A percentile compares a stretch with the other conserved stretches of the same genome.
phyloP scores from a whole-genome alignment of 352 stramenopile species.

The Halophytophthora batemanensis region DNA sequence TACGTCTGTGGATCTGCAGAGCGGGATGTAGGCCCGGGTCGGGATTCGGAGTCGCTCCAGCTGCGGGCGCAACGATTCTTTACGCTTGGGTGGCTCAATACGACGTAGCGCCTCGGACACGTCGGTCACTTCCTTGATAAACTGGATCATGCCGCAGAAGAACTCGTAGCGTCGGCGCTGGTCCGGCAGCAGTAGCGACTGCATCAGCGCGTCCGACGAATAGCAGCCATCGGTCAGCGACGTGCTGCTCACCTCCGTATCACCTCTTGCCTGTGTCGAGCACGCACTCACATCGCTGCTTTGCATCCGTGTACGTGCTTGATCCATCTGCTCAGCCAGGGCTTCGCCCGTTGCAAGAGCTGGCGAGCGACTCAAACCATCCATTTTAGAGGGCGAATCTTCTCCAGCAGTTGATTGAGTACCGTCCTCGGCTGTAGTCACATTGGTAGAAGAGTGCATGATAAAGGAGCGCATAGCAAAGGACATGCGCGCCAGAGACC shows the following conservation, averaged over 20 bases:
- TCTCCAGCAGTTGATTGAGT: constrained; percentile 3
- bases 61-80: constrained; percentile 42
- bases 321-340: constrained; percentile 11
- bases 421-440: constrained; percentile 11
- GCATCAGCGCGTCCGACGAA: constrained; percentile 19
- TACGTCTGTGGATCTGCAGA: constrained; percentile 83
- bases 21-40: constrained; percentile 62
- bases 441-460: constrained; percentile 37
- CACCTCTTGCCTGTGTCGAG: constrained; percentile 15
- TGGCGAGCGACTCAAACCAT: constrained; percentile 10
- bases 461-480: constrained; percentile 76
- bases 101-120: constrained; percentile 68
- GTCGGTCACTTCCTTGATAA: constrained; percentile 81
- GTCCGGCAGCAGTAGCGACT: constrained; percentile 28
- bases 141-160: constrained; percentile 77
- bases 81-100: constrained; percentile 64
- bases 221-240: constrained; percentile 28
- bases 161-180: constrained; percentile 64
- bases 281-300: constrained; percentile 22
- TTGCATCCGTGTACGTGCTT: constrained; percentile 24
- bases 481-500: constrained; percentile 67
- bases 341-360: constrained; percentile 15
- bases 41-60: constrained; percentile 58
- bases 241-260: constrained; percentile 26
- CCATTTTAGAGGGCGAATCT: constrained; percentile 15